Base-by-base conservation (phyloP, 306 rosid species). In the Nissolia schottii region DNA sequence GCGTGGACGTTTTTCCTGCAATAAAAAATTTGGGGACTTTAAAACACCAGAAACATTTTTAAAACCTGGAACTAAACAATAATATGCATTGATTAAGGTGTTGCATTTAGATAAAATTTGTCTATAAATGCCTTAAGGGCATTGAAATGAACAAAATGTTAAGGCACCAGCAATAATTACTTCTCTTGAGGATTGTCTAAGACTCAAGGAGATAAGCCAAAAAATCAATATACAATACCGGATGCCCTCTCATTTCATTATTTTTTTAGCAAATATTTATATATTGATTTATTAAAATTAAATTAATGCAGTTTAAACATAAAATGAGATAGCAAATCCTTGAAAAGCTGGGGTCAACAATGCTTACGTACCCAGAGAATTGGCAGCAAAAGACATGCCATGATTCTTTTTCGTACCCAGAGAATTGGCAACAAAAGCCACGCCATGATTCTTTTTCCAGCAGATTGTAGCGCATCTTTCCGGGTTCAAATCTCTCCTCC, bases 1-100 rank as follows among this genome's bases (percentile, higher is more conserved):
- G 70, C 2, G 73, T 77, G 50, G 62, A 62, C 20, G 84, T 73
- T 61, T 67, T 79, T 61, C 86, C 91, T 88, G 81, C 23, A 73
- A 80, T 68, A 28, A 53, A 9, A 54, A 54, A 38, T 38, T 60
- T 4, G 27, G 4, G 28, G 28, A 64, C 38, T 53, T 15, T 24
- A n/a, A 64, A 67, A 11, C 25, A 32, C 40, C 18, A 56, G 27
- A 20, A 59, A 43, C 9, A 51, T 25, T 3, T 61, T 71, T 4
- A 32, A 37, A 55, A 32, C 24, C 29, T 7, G n/a, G 7, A 77
- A 15, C 28, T 4, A 35, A 60, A 37, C 43, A 57, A 35, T 24
- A 60, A 23, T n/a, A 48, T 38, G 53, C 22, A 5, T 40, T 50
- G 48, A 29, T 50, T 51, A 60, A 14, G 23, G 8, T 3, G 15